Evolutionary conservation across 768 basidiomycete species (phyloP).

Genomic region (Leccinum arenicola): DNA sequence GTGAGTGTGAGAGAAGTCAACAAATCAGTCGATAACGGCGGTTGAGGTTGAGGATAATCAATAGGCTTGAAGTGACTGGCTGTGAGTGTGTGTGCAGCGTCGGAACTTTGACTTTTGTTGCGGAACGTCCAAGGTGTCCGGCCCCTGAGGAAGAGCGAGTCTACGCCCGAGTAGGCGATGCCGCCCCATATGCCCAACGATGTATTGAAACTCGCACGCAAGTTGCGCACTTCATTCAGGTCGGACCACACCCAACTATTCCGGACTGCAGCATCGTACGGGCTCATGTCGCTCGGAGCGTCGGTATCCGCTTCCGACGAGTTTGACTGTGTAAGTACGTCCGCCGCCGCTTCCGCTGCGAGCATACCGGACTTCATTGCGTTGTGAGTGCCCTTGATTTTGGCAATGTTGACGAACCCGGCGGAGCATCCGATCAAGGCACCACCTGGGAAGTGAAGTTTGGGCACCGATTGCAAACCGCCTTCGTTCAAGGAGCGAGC

Average conservation of each 20-base stretch:
- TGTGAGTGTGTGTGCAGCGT: constrained; percentile 69
- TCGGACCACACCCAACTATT: constrained; percentile 85
- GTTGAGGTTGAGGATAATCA: constrained; percentile 82
- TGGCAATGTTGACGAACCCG: constrained; percentile 93
- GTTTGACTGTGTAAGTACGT: constrained; percentile 43
- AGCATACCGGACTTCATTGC: constrained; percentile 99
- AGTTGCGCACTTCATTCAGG: constrained; percentile 85
- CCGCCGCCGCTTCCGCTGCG: constrained; percentile 85
- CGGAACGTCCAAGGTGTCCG: constrained; percentile 91
- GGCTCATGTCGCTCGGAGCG: constrained; percentile 57
- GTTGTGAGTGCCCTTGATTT: constrained; percentile 98
- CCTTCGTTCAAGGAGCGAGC: constrained; percentile 91
- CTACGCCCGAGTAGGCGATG: constrained; percentile 84
- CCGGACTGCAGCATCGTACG: constrained; percentile 67
- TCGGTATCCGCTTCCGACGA: background rate
- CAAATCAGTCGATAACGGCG: constrained; percentile 90
- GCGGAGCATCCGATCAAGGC: constrained; percentile 94
- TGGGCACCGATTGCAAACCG: constrained; percentile 87
- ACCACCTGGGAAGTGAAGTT: constrained; percentile 87
- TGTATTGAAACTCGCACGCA: constrained; percentile 86
- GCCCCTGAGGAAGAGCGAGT: constrained; percentile 81
- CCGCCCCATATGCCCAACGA: constrained; percentile 83
- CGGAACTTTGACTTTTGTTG: constrained; percentile 51
- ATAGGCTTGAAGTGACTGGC: constrained; percentile 71
- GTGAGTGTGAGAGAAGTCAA: constrained; percentile 88